These are phyloP conservation scores for Typha latifolia DNA, from an alignment of 176 grass and related monocot genomes.

Conservation along the genomic window DNA sequence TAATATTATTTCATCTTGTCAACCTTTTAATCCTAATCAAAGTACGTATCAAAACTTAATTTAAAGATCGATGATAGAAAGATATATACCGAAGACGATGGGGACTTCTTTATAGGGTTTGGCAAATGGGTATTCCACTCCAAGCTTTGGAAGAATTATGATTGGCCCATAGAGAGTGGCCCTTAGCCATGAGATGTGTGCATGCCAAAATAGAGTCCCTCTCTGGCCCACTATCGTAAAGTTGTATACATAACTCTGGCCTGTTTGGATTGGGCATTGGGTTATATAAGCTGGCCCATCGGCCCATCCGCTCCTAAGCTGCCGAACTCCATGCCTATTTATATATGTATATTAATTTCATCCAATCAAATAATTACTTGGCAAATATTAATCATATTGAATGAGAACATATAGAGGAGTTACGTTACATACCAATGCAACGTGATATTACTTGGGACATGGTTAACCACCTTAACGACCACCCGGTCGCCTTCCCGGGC, in stretches of 20 bases:
- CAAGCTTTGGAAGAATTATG: conserved; percentile 62
- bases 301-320: conserved; percentile 57
- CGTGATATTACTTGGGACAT: conserved; percentile 56
- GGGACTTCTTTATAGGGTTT: conserved; percentile 46
- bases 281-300: conserved; percentile 78
- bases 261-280: conserved; percentile 67
- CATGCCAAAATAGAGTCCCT: conserved; percentile 67
- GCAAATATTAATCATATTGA: too few relatives aligned
- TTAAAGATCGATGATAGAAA: too few relatives aligned
- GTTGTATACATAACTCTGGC: conserved; percentile 49
- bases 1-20: neutral
- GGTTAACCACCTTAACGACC: conserved; percentile 53
- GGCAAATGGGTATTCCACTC: conserved; percentile 67
- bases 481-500: conserved; percentile 67
- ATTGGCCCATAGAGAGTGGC: conserved; percentile 58
- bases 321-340: conserved; percentile 55
- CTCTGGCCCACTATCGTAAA: conserved; percentile 49
- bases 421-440: conserved; percentile 47
- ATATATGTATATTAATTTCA: neutral
- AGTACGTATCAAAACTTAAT: neutral
- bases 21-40: neutral
- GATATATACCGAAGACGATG: conserved; percentile 28
- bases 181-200: conserved; percentile 53
- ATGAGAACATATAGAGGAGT: too few relatives aligned
- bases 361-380: too few relatives aligned